Base-by-base conservation (phyloP, 2,329 filamentous ascomycete genomes). In the Talaromyces sp. region DNA sequence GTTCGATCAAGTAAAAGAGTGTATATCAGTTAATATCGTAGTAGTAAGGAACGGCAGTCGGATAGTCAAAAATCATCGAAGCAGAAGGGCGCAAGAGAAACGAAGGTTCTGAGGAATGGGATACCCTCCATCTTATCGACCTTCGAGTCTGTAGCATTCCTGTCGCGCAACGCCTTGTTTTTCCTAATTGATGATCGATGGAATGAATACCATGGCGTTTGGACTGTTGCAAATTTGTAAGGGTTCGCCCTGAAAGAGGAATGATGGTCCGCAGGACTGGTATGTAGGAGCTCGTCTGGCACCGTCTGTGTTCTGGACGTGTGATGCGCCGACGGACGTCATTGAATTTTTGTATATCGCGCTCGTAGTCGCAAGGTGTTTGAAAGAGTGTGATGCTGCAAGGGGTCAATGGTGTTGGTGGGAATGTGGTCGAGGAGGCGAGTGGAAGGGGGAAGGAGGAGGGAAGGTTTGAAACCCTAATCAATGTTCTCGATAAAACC, bases 201-300 rank as follows among this genome's bases (percentile, higher is more conserved):
- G 33, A 19, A 56, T 56, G 52, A 56, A 54, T 54, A 35, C 50
- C 50, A 19, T 17, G 27, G 50, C n/a, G 31, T 39, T 37, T 37
- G 3, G 17, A 17, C 52, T 56, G n/a, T 22, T 33, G 49, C 22
- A 22, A 10, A 1, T 9, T 56, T 15, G n/a, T 15, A 22, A 39
- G 33, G 11, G 11, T 22, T 37, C 1, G 1, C 1, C 33, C 3
- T 76, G 66, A 22, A 69, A 70, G 25, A 68, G 67, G 52, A 74
- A 59, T 52, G 61, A 33, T 41, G 33, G 19, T 41, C 39, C 13
- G 35, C 2, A 11, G 45, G 33, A 35, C 11, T 65, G 57, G 63
- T 61, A 65, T 65, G 63, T 43, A 65, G 63, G 63, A 61, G 45
- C 27, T 13, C 17, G 5, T 31, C 27, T 31, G 27, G 5, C 27